Percentiles rank a stretch among this genome's conserved stretches.
These are phyloP conservation scores for Bjerkandera adusta DNA, from an alignment of 1,284 basidiomycete genomes.

Conservation along the genomic window DNA sequence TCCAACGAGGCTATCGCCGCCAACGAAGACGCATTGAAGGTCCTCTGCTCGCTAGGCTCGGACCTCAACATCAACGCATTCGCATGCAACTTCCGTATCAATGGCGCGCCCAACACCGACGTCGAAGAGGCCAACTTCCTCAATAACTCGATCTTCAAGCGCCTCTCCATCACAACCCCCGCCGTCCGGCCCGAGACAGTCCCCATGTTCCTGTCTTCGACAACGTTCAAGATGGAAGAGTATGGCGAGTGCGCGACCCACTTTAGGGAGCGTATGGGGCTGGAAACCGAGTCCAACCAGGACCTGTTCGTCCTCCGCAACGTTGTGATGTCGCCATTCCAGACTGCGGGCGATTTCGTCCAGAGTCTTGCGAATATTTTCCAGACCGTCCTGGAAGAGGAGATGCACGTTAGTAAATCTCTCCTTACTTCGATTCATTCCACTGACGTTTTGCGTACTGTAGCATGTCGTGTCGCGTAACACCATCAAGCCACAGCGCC, in stretches of 20 bases:
- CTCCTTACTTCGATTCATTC: background rate
- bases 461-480: constrained; percentile 28
- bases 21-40: constrained; percentile 32
- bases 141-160: constrained; percentile 39
- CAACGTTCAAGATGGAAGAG: constrained; percentile 29
- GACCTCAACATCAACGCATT: constrained; percentile 47
- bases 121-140: constrained; percentile 43
- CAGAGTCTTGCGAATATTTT: constrained; percentile 34
- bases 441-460: constrained; percentile 6
- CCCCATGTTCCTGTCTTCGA: constrained; percentile 38
- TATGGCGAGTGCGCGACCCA: constrained; percentile 33
- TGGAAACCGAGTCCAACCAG: constrained; percentile 27
- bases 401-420: constrained; percentile 26
- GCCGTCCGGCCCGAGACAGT: constrained; percentile 25
- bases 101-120: constrained; percentile 37
- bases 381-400: constrained; percentile 33
- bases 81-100: constrained; percentile 41
- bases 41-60: constrained; percentile 36
- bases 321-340: constrained; percentile 45
- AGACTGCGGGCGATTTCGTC: constrained; percentile 33
- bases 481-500: constrained; percentile 29
- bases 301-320: constrained; percentile 39
- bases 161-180: constrained; percentile 10
- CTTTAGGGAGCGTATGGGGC: constrained; percentile 37
- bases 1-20: constrained; percentile 33